Evolutionary conservation across 2,329 filamentous ascomycete genomes (phyloP).

Genomic region (Penicillium oxalicum): DNA sequence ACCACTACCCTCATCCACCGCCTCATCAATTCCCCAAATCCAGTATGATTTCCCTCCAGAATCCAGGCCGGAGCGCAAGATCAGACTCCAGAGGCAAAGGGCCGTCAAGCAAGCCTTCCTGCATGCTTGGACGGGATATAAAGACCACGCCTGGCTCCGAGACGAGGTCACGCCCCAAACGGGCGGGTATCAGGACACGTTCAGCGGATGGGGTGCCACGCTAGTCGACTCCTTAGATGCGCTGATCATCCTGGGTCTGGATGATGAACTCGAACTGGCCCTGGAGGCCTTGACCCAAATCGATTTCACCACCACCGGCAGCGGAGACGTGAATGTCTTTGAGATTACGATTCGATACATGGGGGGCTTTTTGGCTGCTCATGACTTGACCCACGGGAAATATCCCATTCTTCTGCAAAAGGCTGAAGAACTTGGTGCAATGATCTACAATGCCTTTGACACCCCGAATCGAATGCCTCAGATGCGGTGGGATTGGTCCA

Average conservation of each 20-base stretch:
- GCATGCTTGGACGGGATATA: slow-evolving; percentile 79
- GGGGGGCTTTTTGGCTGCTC: slow-evolving; percentile 76
- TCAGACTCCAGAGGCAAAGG: slow-evolving; percentile 58
- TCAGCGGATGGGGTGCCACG: slow-evolving; percentile 87
- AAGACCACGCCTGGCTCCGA: slow-evolving; percentile 70
- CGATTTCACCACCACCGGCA: slow-evolving; percentile 70
- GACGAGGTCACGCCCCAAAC: slow-evolving; percentile 78
- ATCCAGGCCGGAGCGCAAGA: slow-evolving; percentile 51
- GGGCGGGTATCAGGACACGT: slow-evolving; percentile 66
- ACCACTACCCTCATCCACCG: slow-evolving; percentile 59
- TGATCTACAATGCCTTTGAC: slow-evolving; percentile 78
- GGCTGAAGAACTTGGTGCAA: slow-evolving; percentile 72
- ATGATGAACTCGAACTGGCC: slow-evolving; percentile 72
- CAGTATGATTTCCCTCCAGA: slow-evolving; percentile 68
- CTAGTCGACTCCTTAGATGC: slow-evolving; percentile 78
- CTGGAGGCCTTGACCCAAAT: slow-evolving; percentile 63
- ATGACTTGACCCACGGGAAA: slow-evolving; percentile 71
- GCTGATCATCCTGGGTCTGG: slow-evolving; percentile 76
- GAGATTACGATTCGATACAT: slow-evolving; percentile 90
- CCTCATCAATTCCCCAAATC: slow-evolving; percentile 66
- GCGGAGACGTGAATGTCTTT: slow-evolving; percentile 72
- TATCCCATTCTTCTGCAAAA: slow-evolving; percentile 69
- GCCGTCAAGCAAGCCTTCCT: slow-evolving; percentile 68
- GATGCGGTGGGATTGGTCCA: slow-evolving; percentile 72
- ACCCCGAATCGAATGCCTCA: slow-evolving; percentile 91